Base-by-base conservation (phyloP, 352 stramenopile genomes). In the Phytophthora tentaculata region DNA sequence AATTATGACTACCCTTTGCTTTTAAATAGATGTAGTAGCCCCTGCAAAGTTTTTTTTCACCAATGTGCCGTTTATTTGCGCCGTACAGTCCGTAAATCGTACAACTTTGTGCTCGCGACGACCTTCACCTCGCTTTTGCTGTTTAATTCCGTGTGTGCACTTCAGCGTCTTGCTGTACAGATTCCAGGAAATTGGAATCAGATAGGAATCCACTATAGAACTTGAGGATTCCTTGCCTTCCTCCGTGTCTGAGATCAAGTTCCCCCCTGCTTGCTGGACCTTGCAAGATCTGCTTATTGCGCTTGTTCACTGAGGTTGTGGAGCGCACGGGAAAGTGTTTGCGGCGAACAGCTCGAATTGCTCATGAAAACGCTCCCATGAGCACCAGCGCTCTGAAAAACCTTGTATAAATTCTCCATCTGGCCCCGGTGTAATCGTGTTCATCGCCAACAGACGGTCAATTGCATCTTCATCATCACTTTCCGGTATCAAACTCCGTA, bases 361-460 rank as follows among this genome's bases (percentile, higher is more conserved):
- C 16, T 57, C 57, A 16, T 64, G n/a, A 24, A 29, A 56, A 57
- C 3, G n/a, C n/a, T 24, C 47, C 57, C 57, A 64, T 1, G 45
- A 51, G 6, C 9, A 14, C 24, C 58, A 58, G 1, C 58, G 58
- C 7, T 16, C 2, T 8, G 57, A 19, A 14, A 57, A 64, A 10
- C 20, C 47, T 8, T 50, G 16, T 13, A 56, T 23, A 54, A 64
- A 56, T 3, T 6, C 37, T 39, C 7, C 35, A 17, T 51, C 53
- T 17, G 7, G 13, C 12, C 47, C 32, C 0, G 51, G 51, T 49
- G 20, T 13, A 6, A 35, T 35, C 35, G 51, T 58, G 17, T 48
- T 48, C 51, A 48, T 48, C 9, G n/a, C 51, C 51, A 58, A 12
- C 13, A 60, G 37, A 3, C 37, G 19, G 3, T 24, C 53, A 22